Evolutionary conservation across 345 rosid species (phyloP).

Genomic region (Populus euphratica): DNA sequence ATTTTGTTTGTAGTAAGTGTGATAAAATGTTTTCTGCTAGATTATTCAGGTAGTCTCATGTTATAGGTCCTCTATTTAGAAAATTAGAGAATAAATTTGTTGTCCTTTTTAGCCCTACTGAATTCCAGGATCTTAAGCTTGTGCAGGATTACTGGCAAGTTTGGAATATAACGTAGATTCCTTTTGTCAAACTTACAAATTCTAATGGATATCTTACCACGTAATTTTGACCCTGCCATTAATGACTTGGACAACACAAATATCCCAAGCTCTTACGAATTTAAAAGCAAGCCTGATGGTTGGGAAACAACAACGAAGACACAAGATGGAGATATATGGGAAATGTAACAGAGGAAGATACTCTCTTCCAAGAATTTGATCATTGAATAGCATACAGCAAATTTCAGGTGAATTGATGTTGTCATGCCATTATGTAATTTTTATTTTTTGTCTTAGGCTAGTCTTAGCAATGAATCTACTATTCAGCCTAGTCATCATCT

Average conservation of each 20-base stretch:
- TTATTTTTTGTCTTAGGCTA: not conserved
- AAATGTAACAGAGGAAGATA: conserved; percentile 95
- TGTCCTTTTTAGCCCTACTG: not conserved
- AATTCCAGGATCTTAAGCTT: not conserved
- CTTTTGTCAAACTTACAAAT: not conserved
- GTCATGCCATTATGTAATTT: not conserved
- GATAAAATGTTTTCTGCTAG: not conserved
- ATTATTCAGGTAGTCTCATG: not conserved
- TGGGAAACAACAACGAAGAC: conserved; percentile 88
- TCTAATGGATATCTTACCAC: conserved; percentile 17
- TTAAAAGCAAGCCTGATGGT: conserved; percentile 88
- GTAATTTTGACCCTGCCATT: conserved; percentile 72
- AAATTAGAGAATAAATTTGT: not conserved
- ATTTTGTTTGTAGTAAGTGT: not conserved
- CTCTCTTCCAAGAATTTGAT: conserved; percentile 90
- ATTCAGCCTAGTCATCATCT: not conserved
- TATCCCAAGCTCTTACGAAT: conserved; percentile 52
- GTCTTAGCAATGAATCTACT: not conserved
- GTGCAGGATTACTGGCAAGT: not conserved
- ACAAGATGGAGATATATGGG: conserved; percentile 88
- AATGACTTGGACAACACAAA: conserved; percentile 55
- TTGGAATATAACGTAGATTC: not conserved
- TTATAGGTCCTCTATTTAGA: not conserved
- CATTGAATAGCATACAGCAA: conserved; percentile 81
- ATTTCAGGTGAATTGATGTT: conserved; percentile 57